phyloP scores from a whole-genome alignment of 768 basidiomycete species.

The Strobilomyces confusus region DNA sequence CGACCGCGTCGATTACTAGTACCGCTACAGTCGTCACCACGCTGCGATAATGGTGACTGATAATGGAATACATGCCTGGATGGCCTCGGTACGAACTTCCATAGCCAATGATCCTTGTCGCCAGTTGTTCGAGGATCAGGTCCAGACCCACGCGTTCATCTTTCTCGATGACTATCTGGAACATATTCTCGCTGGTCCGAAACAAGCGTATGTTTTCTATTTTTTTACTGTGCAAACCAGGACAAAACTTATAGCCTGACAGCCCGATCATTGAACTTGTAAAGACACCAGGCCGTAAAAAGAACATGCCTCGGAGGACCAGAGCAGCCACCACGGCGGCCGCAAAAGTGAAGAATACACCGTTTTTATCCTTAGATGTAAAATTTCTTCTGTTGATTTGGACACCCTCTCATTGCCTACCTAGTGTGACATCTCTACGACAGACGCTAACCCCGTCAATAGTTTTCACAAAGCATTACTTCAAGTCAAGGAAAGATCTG shows the following conservation, averaged over 20 bases:
- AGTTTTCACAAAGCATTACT: constrained; percentile 46
- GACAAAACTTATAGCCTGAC: constrained; percentile 1
- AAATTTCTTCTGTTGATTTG: constrained; percentile 1
- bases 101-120: constrained; percentile 74
- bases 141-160: constrained; percentile 70
- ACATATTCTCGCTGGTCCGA: constrained; percentile 60
- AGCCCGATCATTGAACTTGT: constrained; percentile 77
- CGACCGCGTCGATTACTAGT: background rate
- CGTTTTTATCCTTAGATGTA: constrained; percentile 47
- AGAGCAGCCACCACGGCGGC: constrained; percentile 38
- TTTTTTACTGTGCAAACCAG: background rate
- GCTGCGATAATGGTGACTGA: constrained; percentile 9
- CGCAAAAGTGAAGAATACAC: constrained; percentile 43
- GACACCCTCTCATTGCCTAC: constrained; percentile 9
- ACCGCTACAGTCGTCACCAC: background rate
- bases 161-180: constrained; percentile 79
- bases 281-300: constrained; percentile 80
- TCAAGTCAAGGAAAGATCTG: constrained; percentile 27
- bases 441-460: constrained; percentile 44
- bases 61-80: constrained; percentile 64
- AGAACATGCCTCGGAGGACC: constrained; percentile 47
- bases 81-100: constrained; percentile 56
- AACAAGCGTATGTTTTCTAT: constrained; percentile 49
- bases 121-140: constrained; percentile 65
- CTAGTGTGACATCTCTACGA: constrained; percentile 34